Percentiles rank a stretch among this genome's conserved stretches.
These are phyloP conservation scores for Sarocladiaceae sp. DNA, from an alignment of 2,329 filamentous ascomycete genomes.

Conservation along the genomic window DNA sequence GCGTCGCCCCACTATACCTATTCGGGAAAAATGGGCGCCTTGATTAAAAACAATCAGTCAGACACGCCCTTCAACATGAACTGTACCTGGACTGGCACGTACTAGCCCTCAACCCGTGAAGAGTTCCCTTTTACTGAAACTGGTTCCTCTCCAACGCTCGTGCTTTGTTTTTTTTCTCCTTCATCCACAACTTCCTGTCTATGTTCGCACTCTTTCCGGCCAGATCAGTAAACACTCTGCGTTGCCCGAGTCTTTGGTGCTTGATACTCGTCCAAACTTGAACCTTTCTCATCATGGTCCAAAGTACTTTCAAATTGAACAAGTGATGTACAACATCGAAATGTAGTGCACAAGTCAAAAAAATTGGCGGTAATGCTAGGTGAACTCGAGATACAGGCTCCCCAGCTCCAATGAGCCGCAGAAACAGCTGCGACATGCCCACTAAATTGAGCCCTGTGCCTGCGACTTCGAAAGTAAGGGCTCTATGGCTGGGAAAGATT, in stretches of 20 bases:
- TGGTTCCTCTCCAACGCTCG: neutral
- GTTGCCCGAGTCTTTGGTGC: neutral
- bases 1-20: slow-evolving; percentile 25
- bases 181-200: neutral
- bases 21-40: slow-evolving; percentile 26
- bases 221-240: slow-evolving; percentile 3
- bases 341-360: too few relatives aligned
- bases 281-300: neutral
- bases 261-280: slow-evolving; percentile 1
- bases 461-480: too few relatives aligned
- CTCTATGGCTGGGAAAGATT: too few relatives aligned
- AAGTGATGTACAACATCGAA: too few relatives aligned
- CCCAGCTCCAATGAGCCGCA: too few relatives aligned
- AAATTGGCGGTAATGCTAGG: too few relatives aligned
- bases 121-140: slow-evolving; percentile 2
- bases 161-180: neutral
- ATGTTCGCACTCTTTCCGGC: neutral
- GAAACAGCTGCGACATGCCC: too few relatives aligned
- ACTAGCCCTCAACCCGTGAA: neutral
- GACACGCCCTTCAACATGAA: neutral
- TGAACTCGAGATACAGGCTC: too few relatives aligned
- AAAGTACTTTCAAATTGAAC: too few relatives aligned
- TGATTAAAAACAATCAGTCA: slow-evolving; percentile 22
- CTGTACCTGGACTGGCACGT: neutral
- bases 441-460: too few relatives aligned